Conservation (phyloP, 495 filamentous ascomycete genomes). For the Aspergillus sparsus region DNA sequence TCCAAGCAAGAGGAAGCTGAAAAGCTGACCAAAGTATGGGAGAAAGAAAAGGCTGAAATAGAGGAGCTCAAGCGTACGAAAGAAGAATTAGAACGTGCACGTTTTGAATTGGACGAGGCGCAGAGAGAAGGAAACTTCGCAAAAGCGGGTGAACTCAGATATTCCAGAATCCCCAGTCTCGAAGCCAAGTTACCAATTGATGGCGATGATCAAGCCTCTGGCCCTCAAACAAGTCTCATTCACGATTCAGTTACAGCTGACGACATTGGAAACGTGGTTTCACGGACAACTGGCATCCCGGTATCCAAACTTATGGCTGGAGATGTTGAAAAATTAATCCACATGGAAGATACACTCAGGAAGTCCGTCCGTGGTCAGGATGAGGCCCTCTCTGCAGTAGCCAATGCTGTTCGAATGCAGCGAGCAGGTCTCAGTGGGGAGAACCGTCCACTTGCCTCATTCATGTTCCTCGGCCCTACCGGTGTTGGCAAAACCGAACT, state of each 20-base stretch:
- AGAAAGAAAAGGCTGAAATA: constrained; percentile 84
- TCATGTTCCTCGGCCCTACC: constrained; percentile 97
- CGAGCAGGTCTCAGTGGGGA: constrained; percentile 88
- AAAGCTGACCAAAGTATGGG: constrained; percentile 76
- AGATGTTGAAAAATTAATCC: constrained; percentile 86
- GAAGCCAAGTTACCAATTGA: constrained; percentile 81
- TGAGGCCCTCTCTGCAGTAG: constrained; percentile 85
- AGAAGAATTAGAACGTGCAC: constrained; percentile 78
- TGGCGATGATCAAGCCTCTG: constrained; percentile 46
- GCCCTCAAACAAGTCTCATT: constrained; percentile 60
- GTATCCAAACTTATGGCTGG: constrained; percentile 87
- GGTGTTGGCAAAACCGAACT: constrained; percentile 97
- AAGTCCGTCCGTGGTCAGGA: constrained; percentile 89
- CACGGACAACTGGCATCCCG: constrained; percentile 87
- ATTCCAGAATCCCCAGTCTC: constrained; percentile 78
- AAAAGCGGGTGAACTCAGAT: constrained; percentile 82
- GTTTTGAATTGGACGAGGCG: constrained; percentile 81
- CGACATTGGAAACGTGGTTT: constrained; percentile 91
- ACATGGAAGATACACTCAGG: constrained; percentile 90
- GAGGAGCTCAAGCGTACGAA: constrained; percentile 83
- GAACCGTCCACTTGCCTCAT: constrained; percentile 86
- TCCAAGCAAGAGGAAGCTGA: constrained; percentile 68
- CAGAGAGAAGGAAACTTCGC: constrained; percentile 91
- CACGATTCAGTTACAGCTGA: constrained; percentile 93
- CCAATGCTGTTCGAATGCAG: constrained; percentile 93